phyloP scores from a whole-genome alignment of 2,329 filamentous ascomycete genomes.

The Xylariales sp. region DNA sequence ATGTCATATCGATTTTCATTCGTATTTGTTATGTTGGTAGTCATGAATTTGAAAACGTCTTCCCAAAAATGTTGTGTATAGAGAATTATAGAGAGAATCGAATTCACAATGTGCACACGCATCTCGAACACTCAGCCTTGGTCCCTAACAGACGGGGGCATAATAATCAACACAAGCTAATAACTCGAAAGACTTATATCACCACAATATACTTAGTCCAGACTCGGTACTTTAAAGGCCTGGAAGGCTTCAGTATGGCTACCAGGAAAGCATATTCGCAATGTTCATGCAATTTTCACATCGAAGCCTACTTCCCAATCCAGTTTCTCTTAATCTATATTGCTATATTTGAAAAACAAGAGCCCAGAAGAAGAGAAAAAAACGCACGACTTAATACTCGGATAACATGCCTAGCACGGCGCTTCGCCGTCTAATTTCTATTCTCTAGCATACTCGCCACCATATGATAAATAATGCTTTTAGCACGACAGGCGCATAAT shows the following conservation, averaged over 20 bases:
- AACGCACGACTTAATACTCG: constrained; percentile 12
- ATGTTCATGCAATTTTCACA: neutral
- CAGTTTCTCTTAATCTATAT: constrained; percentile 23
- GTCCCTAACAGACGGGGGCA: too few relatives aligned
- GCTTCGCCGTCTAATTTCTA: neutral
- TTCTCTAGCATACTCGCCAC: neutral
- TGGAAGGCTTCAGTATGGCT: neutral
- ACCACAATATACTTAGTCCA: neutral
- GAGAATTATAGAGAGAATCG: neutral
- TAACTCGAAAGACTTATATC: neutral
- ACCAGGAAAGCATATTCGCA: neutral
- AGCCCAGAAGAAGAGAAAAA: neutral
- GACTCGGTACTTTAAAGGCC: neutral
- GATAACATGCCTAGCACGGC: neutral
- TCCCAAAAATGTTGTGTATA: neutral
- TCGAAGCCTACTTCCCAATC: neutral
- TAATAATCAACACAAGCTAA: neutral
- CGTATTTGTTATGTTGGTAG: constrained; percentile 17
- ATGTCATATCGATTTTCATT: constrained; percentile 7
- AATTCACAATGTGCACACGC: neutral
- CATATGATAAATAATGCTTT: neutral
- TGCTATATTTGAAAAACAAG: constrained; percentile 23
- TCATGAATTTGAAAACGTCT: constrained; percentile 32
- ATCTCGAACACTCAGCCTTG: neutral
- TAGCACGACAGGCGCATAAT: neutral